phyloP scores from a whole-genome alignment of 2,329 filamentous ascomycete species.

The Epichloe coenophiala region DNA sequence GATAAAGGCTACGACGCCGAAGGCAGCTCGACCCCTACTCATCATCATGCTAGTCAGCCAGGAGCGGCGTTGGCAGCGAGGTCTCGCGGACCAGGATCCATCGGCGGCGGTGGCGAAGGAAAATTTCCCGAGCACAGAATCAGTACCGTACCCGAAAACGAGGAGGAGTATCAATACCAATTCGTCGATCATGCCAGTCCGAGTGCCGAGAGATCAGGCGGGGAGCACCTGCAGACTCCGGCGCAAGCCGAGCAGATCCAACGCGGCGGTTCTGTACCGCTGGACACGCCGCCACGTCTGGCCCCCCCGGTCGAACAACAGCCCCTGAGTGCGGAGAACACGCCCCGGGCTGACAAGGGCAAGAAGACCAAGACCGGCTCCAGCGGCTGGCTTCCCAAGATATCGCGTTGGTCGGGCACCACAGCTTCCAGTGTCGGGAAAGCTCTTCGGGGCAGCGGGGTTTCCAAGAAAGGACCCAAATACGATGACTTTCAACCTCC shows the following conservation, averaged over 20 bases:
- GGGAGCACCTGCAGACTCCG: slow-evolving; percentile 46
- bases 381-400: slow-evolving; percentile 72
- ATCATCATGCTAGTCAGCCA: slow-evolving; percentile 52
- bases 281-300: slow-evolving; percentile 45
- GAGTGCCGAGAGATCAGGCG: slow-evolving; percentile 18
- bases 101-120: slow-evolving; percentile 29
- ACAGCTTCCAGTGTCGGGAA: slow-evolving; percentile 78
- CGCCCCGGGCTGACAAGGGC: slow-evolving; percentile 57
- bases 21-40: slow-evolving; percentile 54
- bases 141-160: slow-evolving; percentile 75
- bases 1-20: slow-evolving; percentile 72
- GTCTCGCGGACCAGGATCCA: slow-evolving; percentile 27
- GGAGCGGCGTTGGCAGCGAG: slow-evolving; percentile 55
- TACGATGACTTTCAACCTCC: slow-evolving; percentile 42
- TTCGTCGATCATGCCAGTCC: slow-evolving; percentile 42
- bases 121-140: slow-evolving; percentile 66
- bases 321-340: slow-evolving; percentile 60
- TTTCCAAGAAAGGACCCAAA: slow-evolving; percentile 42
- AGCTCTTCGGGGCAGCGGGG: slow-evolving; percentile 55
- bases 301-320: slow-evolving; percentile 23
- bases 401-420: slow-evolving; percentile 94
- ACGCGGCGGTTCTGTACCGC: slow-evolving; percentile 39
- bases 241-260: slow-evolving; percentile 31
- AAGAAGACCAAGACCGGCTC: slow-evolving; percentile 87
- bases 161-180: slow-evolving; percentile 48